phyloP scores from a whole-genome alignment of 2,329 filamentous ascomycete genomes.

The Arthroderma sp. region DNA sequence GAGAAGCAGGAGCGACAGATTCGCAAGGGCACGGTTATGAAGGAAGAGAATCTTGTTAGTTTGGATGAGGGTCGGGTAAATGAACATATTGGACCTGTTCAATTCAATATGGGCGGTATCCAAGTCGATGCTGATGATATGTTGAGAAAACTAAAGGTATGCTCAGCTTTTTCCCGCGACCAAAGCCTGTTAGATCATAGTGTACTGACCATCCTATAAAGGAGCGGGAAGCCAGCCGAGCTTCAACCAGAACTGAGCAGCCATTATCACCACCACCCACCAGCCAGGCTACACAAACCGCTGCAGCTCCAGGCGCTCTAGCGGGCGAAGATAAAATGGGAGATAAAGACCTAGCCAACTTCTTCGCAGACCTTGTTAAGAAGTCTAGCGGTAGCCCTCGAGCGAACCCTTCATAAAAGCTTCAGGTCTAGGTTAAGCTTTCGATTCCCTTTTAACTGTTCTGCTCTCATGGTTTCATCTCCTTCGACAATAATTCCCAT shows the following conservation, averaged over 20 bases:
- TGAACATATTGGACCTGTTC: constrained; percentile 83
- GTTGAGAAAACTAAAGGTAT: constrained; percentile 71
- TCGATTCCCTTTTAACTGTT: too few relatives aligned
- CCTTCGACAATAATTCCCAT: too few relatives aligned
- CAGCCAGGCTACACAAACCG: constrained; percentile 6
- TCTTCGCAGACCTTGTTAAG: constrained; percentile 47
- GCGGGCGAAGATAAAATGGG: constrained; percentile 38
- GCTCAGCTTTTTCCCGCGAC: constrained; percentile 8
- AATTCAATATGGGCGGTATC: constrained; percentile 97
- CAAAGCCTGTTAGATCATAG: constrained; percentile 2
- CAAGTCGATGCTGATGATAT: constrained; percentile 92
- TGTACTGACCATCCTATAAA: constrained; percentile 10
- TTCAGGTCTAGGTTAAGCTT: too few relatives aligned
- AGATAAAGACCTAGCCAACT: constrained; percentile 46
- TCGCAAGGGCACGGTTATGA: constrained; percentile 19
- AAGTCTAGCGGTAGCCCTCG: constrained; percentile 29
- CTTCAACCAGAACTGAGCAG: constrained; percentile 22
- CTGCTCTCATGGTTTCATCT: too few relatives aligned
- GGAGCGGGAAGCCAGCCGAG: constrained; percentile 32
- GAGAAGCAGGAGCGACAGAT: constrained; percentile 27
- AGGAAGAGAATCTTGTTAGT: constrained; percentile 22
- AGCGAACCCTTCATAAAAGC: constrained; percentile 18
- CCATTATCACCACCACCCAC: constrained; percentile 17
- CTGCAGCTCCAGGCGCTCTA: constrained; percentile 14
- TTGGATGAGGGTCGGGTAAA: constrained; percentile 37